Evolutionary conservation across 139 green algal species (phyloP).

Genomic region (Micractinium sp.): DNA sequence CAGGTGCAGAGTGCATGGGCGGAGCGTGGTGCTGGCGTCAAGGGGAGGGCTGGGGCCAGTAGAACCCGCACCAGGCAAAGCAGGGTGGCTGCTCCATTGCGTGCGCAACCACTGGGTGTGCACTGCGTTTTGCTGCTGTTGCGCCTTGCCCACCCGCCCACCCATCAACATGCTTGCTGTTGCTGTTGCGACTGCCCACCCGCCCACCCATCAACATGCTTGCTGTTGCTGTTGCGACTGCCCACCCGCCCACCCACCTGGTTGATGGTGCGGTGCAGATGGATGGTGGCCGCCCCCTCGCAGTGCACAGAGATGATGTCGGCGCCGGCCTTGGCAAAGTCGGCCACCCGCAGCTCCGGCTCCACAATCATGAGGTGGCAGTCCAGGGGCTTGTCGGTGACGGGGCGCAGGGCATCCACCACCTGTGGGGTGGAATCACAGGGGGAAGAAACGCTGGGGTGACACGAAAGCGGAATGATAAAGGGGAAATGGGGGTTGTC

Average conservation of each 20-base stretch:
- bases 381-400: conserved; percentile 97
- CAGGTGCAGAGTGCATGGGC: background rate
- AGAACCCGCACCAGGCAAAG: background rate
- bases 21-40: no score
- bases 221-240: no score
- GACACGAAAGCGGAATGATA: background rate
- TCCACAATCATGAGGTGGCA: conserved; percentile 99
- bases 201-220: no score
- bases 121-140: no score
- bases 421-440: conserved; percentile 44
- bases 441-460: no score
- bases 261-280: conserved; percentile 94
- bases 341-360: conserved; percentile 92
- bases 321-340: conserved; percentile 90
- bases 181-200: no score
- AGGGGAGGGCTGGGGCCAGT: no score
- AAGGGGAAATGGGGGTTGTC: no score
- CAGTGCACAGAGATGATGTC: conserved; percentile 98
- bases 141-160: no score
- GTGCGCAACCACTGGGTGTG: no score
- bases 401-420: conserved; percentile 93
- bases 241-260: conserved; percentile 79
- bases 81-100: no score
- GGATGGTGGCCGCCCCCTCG: conserved; percentile 92
- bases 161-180: no score